Evolutionary conservation across 148 eudicot species (phyloP), one percentile per base, ranked within the genome.

Genomic region (Camellia lanceoleosa): DNA sequence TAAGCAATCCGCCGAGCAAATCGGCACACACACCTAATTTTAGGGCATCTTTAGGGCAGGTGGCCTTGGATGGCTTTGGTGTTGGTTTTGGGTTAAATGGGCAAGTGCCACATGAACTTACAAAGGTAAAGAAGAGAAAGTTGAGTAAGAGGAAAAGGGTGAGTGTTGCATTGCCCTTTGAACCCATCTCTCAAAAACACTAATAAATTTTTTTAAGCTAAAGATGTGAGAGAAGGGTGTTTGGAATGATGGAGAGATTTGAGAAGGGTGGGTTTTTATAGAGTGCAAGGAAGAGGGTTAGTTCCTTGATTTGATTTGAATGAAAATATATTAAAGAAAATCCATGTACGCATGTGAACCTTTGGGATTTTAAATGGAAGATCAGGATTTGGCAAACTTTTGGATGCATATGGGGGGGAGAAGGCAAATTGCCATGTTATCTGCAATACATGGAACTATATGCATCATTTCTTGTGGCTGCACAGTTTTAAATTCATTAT

Each of bases 1-100:
- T 63, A 13, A 89, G 65, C 20, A 89, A 75, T 15, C 85, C 79
- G 0, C 80, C 76, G 0, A 91, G 90, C 73, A 89, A 52, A 56
- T 86, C 66, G 12, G 89, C 92, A 76, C 94, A 91, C 0, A 88
- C 92, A 4, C 86, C 90, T 8, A 90, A 62, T 75, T 91, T 89
- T 18, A 91, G 82, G 84, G 92, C 30, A 62, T 91, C 89, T 9
- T 54, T 79, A 7, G 94, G 94, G 84, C 94, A 91, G 41, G 11
- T 14, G 79, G 79, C 72, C 51, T 66, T 8, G 49, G 79, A 20
- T 0, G 78, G 78, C 52, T 59, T 78, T 6, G 80, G 80, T 46
- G 20, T 81, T 7, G 78, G 87, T 7, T 68, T 68, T 55, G 84
- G 87, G n/a, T 74, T 78, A 3, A 61, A 16, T 7, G 82, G 80